Evolutionary conservation across 2,329 filamentous ascomycete species (phyloP).

Genomic region (Cytospora piceicola): DNA sequence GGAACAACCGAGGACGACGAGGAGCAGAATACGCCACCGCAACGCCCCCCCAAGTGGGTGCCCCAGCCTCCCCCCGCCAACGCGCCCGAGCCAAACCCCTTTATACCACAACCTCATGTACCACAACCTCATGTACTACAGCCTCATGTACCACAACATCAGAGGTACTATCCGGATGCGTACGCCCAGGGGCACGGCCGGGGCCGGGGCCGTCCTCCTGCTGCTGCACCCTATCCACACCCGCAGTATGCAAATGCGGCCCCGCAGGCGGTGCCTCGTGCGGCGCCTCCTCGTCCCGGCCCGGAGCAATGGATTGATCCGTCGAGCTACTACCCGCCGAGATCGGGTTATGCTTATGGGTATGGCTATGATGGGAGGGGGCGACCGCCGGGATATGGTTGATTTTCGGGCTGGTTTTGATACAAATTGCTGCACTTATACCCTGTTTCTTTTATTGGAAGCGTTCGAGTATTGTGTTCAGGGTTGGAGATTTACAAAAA

Average conservation of each 20-base stretch:
- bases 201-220: neutral
- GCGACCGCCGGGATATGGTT: conserved; percentile 3
- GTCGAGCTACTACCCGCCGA: neutral
- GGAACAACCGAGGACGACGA: neutral
- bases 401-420: neutral
- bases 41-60: neutral
- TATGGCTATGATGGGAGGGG: conserved; percentile 4
- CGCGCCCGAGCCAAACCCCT: neutral
- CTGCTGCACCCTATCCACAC: neutral
- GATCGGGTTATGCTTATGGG: neutral
- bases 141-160: neutral
- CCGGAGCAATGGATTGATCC: conserved; percentile 4
- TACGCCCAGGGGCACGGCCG: neutral
- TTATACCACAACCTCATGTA: neutral
- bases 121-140: neutral
- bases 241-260: neutral
- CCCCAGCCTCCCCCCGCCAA: conserved; percentile 5
- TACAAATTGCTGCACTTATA: neutral
- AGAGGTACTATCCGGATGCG: neutral
- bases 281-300: neutral
- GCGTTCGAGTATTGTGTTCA: neutral
- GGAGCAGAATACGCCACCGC: neutral
- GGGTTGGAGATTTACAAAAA: neutral
- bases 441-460: neutral
- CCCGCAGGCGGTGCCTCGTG: neutral